phyloP scores from a whole-genome alignment of 2,329 filamentous ascomycete genomes.

The Allantophomopsis cytisporea region DNA sequence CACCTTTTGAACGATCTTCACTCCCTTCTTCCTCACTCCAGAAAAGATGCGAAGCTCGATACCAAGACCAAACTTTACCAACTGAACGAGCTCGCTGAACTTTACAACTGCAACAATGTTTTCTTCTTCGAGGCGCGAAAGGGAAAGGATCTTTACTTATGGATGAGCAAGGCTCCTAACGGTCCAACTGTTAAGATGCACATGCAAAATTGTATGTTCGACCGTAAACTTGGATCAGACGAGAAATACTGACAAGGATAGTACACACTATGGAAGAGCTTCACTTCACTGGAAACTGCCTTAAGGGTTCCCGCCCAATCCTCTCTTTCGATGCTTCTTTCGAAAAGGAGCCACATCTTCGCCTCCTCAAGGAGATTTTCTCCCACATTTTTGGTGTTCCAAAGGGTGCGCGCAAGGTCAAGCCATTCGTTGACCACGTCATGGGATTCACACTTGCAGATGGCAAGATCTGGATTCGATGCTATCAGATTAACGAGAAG shows the following conservation, averaged over 20 bases:
- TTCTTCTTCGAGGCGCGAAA: constrained; percentile 95
- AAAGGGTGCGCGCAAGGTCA: constrained; percentile 73
- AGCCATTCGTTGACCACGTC: constrained; percentile 92
- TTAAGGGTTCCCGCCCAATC: constrained; percentile 84
- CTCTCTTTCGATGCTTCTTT: constrained; percentile 87
- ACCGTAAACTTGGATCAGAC: not conserved
- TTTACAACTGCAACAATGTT: constrained; percentile 91
- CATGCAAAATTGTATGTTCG: constrained; percentile 53
- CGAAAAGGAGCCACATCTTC: constrained; percentile 66
- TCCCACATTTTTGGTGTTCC: constrained; percentile 87
- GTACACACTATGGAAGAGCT: constrained; percentile 95
- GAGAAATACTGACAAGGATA: constrained; percentile 24
- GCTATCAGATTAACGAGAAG: constrained; percentile 84
- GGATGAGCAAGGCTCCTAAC: constrained; percentile 77
- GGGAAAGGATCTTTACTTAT: constrained; percentile 86
- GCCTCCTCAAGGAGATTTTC: constrained; percentile 80
- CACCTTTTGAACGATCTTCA: constrained; percentile 86
- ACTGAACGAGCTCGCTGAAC: constrained; percentile 58
- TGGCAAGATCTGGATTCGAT: constrained; percentile 90
- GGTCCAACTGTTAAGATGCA: constrained; percentile 52
- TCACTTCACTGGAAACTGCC: constrained; percentile 91
- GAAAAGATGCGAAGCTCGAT: constrained; percentile 94
- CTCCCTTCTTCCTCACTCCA: constrained; percentile 76
- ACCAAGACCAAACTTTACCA: constrained; percentile 80
- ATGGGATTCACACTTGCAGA: constrained; percentile 86